Base-by-base conservation (phyloP, 2,329 filamentous ascomycete species). In the Scopulariopsis brevicaulis region DNA sequence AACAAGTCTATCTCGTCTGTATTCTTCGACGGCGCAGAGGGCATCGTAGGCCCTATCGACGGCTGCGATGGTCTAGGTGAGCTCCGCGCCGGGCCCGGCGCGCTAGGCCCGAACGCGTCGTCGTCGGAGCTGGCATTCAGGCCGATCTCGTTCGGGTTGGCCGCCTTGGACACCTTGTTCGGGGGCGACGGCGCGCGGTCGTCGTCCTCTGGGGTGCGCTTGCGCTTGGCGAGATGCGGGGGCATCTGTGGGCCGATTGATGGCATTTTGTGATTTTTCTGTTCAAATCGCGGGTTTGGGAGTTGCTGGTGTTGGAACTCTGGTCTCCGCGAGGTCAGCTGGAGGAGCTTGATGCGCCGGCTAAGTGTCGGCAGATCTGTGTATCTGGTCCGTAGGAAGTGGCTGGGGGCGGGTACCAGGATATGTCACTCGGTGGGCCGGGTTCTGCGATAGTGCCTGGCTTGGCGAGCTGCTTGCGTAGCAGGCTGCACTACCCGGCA, bases 221-320 rank as follows among this genome's bases (percentile, higher is more conserved):
- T 85, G 65, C 83, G 78, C 69, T 86, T 86, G 37, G 81, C 67
- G 50, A 87, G 77, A 61, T 88, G 83, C 4, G 86, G 78, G 14
- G 89, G 87, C 25, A 91, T 70, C 60, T 84, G 77, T 15, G 89
- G 87, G 5, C 87, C 87, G 66, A 89, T 84, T 37, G 82, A 83
- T 55, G 84, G 74, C 86, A 89, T 89, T 25, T 46, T 65, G 74
- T 74, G 37, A 22, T 4, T 24, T 50, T 11, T 50, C n/a, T 10
- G 5, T 14, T 6, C 24, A 22, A 22, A 22, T 50, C 22, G 20
- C 8, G 46, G 46, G 20, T 50, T 1, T 50, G n/a, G 20, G 12
- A 24, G 20, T 11, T 50, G 46, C 12, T 40, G 37, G 12, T 40
- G 37, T 14, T 40, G 20, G 7, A 46, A n/a, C 15, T 43, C 18